Percentiles rank a stretch among this genome's conserved stretches.
Evolutionary conservation across 164 flowering plant species (phyloP).

Genomic region (Cinnamomum micranthum): DNA sequence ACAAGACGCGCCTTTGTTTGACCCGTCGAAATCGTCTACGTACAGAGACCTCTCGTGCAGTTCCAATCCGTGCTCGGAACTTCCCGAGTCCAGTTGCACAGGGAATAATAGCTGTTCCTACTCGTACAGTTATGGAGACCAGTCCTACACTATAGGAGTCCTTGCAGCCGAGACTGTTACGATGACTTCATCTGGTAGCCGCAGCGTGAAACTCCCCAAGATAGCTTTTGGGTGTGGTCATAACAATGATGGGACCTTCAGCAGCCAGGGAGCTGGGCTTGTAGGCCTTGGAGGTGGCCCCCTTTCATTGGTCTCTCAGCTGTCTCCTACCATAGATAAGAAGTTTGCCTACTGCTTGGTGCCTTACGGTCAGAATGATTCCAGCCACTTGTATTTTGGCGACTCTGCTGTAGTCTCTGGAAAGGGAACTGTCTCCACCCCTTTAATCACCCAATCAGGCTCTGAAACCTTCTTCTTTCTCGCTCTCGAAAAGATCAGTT

Average conservation of each 20-base stretch:
- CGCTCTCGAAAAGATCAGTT: constrained; percentile 33
- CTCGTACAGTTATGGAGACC: constrained; percentile 27
- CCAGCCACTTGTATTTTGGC: constrained; percentile 37
- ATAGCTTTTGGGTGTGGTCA: constrained; percentile 47
- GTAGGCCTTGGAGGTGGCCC: constrained; percentile 58
- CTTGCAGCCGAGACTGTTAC: constrained; percentile 40
- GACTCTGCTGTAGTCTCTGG: constrained; percentile 28
- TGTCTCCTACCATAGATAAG: constrained; percentile 27
- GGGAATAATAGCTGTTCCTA: constrained; percentile 19
- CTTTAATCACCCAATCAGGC: constrained; percentile 8
- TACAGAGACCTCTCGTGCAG: constrained; percentile 33
- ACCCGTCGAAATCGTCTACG: constrained; percentile 33
- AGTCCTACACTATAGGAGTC: constrained; percentile 30
- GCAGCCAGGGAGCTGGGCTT: constrained; percentile 27
- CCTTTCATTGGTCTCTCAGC: constrained; percentile 34
- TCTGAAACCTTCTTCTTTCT: constrained; percentile 35
- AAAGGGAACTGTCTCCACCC: constrained; percentile 32
- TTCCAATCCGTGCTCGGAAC: constrained; percentile 20
- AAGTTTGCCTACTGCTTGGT: constrained; percentile 61
- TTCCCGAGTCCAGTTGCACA: not conserved
- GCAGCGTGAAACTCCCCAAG: constrained; percentile 10
- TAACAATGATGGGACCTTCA: constrained; percentile 34
- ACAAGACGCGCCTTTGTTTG: constrained; percentile 56
- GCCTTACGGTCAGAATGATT: not conserved
- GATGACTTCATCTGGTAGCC: constrained; percentile 17